phyloP scores from a whole-genome alignment of 768 basidiomycete species.

The Leccinum truebloodii region DNA sequence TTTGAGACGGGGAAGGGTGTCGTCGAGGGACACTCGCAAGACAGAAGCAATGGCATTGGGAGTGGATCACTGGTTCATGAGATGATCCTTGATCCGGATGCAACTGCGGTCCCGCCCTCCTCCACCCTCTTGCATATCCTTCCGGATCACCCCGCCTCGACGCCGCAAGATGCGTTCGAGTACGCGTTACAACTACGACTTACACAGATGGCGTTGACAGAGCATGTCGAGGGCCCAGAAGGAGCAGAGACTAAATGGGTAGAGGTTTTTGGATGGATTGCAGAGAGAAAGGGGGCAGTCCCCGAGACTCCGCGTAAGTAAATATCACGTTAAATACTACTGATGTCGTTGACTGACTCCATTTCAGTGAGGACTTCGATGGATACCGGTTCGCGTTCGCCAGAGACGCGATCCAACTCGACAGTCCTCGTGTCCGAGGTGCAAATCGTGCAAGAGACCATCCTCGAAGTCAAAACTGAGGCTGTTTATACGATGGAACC shows the following conservation, averaged over 20 bases:
- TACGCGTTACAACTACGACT: conserved; percentile 82
- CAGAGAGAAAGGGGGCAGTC: conserved; percentile 49
- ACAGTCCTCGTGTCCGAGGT: conserved; percentile 14
- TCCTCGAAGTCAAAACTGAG: conserved; percentile 13
- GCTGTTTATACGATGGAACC: conserved; percentile 8
- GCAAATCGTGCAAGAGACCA: conserved; percentile 6
- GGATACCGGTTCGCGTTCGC: conserved; percentile 32
- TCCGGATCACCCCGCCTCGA: conserved; percentile 50
- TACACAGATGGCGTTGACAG: conserved; percentile 79
- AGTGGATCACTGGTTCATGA: conserved; percentile 15
- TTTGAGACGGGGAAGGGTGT: conserved; percentile 15
- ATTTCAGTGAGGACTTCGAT: conserved; percentile 31
- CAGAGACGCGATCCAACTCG: conserved; percentile 22
- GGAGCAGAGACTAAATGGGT: conserved; percentile 79
- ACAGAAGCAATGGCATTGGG: not conserved
- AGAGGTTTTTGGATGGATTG: conserved; percentile 85
- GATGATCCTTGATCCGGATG: conserved; percentile 32
- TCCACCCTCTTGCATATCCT: conserved; percentile 44
- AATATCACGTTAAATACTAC: not conserved
- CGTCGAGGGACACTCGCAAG: not conserved
- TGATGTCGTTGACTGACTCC: not conserved
- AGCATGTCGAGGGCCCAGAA: conserved; percentile 84
- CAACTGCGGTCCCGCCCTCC: conserved; percentile 40
- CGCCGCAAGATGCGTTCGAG: conserved; percentile 65
- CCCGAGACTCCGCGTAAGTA: conserved; percentile 31